Evolutionary conservation across 208 protist species (phyloP).

Genomic region (Angomonas ambiguus): DNA sequence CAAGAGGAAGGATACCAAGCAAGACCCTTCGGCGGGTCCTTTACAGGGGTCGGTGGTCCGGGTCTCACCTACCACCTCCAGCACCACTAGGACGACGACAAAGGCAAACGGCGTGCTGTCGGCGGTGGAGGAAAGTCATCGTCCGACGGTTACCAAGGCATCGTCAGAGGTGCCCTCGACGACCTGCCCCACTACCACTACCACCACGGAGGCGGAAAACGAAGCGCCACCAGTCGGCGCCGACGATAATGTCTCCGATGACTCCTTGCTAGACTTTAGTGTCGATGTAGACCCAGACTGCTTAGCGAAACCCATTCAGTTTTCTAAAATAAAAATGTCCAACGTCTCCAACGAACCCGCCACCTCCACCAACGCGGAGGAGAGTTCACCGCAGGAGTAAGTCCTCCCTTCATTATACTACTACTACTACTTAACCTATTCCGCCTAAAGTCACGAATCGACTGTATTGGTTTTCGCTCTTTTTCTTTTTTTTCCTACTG

Average conservation of each 20-base stretch:
- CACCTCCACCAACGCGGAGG: neutral
- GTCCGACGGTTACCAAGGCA: neutral
- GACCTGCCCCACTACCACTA: neutral
- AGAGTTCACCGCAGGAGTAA: neutral
- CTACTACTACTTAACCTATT: too few relatives aligned
- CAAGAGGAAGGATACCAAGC: neutral
- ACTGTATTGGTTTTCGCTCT: too few relatives aligned
- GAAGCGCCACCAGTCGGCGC: neutral
- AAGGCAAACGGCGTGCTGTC: neutral
- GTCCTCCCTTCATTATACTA: neutral
- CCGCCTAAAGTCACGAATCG: too few relatives aligned
- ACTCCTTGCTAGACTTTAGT: neutral
- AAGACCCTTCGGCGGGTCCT: neutral
- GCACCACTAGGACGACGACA: neutral
- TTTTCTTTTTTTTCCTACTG: conserved; percentile 9
- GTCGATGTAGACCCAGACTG: neutral
- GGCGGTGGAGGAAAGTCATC: neutral
- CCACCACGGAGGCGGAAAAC: neutral
- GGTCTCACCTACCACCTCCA: neutral
- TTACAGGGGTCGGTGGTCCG: neutral
- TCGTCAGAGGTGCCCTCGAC: neutral
- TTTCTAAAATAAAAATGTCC: conserved; percentile 7
- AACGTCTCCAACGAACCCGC: neutral
- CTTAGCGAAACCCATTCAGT: neutral
- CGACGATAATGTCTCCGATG: neutral